Evolutionary conservation across 2,329 filamentous ascomycete genomes (phyloP).

Genomic region (Colletotrichum euphorbiae): DNA sequence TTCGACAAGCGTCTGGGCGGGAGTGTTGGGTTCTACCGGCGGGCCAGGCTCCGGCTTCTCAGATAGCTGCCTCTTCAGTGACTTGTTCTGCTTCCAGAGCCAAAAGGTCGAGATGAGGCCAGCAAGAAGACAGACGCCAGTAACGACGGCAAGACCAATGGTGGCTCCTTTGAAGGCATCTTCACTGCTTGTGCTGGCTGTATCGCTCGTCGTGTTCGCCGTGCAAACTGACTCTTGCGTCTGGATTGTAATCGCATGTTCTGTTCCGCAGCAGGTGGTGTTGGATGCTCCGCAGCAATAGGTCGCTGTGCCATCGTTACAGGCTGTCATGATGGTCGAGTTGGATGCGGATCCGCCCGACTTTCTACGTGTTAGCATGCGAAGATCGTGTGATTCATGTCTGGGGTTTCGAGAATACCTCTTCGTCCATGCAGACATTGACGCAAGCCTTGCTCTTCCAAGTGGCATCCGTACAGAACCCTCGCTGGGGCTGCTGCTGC

Average conservation of each 20-base stretch:
- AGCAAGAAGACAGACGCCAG: slow-evolving; percentile 41
- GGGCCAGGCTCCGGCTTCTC: slow-evolving; percentile 4
- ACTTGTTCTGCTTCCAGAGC: slow-evolving; percentile 42
- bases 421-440: slow-evolving; percentile 44
- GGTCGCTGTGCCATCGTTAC: slow-evolving; percentile 44
- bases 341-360: slow-evolving; percentile 1
- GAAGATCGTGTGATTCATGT: not conserved
- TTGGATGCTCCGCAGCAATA: slow-evolving; percentile 49
- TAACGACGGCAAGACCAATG: slow-evolving; percentile 43
- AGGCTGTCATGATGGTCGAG: slow-evolving; percentile 31
- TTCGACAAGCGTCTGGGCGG: not conserved
- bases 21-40: not conserved
- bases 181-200: slow-evolving; percentile 24
- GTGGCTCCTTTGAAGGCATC: slow-evolving; percentile 42
- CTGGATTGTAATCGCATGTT: slow-evolving; percentile 42
- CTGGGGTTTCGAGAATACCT: slow-evolving; percentile 12
- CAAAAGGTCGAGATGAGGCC: slow-evolving; percentile 39
- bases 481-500: slow-evolving; percentile 43
- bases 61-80: slow-evolving; percentile 36
- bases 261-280: slow-evolving; percentile 47
- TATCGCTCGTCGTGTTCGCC: slow-evolving; percentile 7
- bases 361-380: not conserved
- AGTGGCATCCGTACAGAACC: slow-evolving; percentile 47
- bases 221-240: slow-evolving; percentile 42
- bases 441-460: slow-evolving; percentile 49